phyloP scores from a whole-genome alignment of 805 yeast species.

The Hanseniaspora mollemarum region DNA sequence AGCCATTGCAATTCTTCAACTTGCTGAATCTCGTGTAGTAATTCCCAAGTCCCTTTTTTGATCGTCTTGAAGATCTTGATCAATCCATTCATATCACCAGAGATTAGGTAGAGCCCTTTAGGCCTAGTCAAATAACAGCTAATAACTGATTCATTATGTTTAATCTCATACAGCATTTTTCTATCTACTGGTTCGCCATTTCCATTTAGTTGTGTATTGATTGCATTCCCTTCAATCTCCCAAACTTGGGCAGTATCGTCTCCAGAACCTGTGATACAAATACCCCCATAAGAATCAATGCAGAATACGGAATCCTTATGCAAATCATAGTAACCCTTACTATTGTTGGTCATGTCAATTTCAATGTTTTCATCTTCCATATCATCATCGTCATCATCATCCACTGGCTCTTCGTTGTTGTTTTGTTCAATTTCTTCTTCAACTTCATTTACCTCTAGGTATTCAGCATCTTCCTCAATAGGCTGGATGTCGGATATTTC shows the following conservation, averaged over 20 bases:
- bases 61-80: conserved; percentile 59
- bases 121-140: conserved; percentile 63
- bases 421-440: conserved; percentile 28
- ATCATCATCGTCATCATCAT: conserved; percentile 29
- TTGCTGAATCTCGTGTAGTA: conserved; percentile 61
- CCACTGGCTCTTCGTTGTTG: conserved; percentile 26
- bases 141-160: conserved; percentile 80
- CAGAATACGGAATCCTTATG: conserved; percentile 82
- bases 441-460: conserved; percentile 36
- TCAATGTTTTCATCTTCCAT: conserved; percentile 46
- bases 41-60: conserved; percentile 77
- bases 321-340: conserved; percentile 76
- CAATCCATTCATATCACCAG: conserved; percentile 93
- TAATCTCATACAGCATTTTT: conserved; percentile 63
- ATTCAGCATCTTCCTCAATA: conserved; percentile 26
- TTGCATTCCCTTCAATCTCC: conserved; percentile 37
- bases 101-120: conserved; percentile 69
- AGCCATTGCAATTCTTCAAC: conserved; percentile 87
- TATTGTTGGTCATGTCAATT: conserved; percentile 80
- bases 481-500: conserved; percentile 15
- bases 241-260: conserved; percentile 82
- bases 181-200: conserved; percentile 72
- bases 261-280: conserved; percentile 90
- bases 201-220: conserved; percentile 5
- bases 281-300: conserved; percentile 68